A percentile compares a stretch with the other conserved stretches of the same genome.
phyloP scores from a whole-genome alignment of 257 asterid species.

The Nicotiana otophora region DNA sequence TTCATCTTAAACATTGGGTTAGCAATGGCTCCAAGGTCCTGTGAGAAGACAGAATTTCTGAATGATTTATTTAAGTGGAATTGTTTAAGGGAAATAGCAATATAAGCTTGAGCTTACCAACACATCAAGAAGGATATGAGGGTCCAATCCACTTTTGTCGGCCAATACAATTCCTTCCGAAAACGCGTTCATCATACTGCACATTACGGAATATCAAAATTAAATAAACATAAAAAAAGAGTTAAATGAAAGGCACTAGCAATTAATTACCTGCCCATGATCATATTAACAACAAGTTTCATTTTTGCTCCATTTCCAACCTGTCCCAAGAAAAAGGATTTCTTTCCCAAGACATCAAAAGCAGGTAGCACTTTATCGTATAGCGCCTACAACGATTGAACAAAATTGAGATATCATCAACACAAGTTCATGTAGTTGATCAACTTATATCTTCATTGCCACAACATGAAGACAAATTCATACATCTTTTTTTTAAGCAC shows the following conservation, averaged over 20 bases:
- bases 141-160: slow-evolving; percentile 80
- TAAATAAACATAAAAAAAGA: background rate
- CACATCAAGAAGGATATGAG: slow-evolving; percentile 83
- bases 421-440: background rate
- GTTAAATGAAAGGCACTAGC: background rate
- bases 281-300: slow-evolving; percentile 98
- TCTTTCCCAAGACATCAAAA: slow-evolving; percentile 82
- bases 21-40: slow-evolving; percentile 95
- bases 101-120: slow-evolving; percentile 51
- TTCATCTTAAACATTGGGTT: slow-evolving; percentile 93
- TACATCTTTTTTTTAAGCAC: background rate
- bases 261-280: slow-evolving; percentile 86
- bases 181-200: slow-evolving; percentile 96
- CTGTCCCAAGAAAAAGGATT: slow-evolving; percentile 75
- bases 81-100: background rate
- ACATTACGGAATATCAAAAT: slow-evolving; percentile 13
- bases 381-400: slow-evolving; percentile 40
- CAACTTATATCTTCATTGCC: background rate
- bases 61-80: background rate
- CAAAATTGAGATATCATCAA: slow-evolving; percentile 8
- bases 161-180: slow-evolving; percentile 92
- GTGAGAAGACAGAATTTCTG: slow-evolving; percentile 15
- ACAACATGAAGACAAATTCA: background rate
- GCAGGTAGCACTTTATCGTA: slow-evolving; percentile 71
- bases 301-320: slow-evolving; percentile 97